A percentile compares a stretch with the other conserved stretches of the same genome.
Conservation (phyloP, 495 filamentous ascomycete genomes). For the Aspergillus olivimuriae region DNA sequence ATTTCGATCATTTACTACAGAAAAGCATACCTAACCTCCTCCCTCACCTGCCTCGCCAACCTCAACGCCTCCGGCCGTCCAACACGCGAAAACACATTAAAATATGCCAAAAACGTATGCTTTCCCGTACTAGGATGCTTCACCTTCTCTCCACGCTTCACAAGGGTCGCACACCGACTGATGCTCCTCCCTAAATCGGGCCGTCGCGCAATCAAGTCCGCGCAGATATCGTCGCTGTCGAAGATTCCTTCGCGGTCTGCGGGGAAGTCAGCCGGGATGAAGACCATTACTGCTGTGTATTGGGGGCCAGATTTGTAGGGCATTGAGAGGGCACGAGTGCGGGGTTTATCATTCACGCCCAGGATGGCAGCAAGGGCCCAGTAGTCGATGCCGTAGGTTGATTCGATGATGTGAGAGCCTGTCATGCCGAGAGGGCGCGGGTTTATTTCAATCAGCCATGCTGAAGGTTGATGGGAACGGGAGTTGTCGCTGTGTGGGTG, state of each 20-base stretch:
- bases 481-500: too few relatives aligned
- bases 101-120: constrained; percentile 1
- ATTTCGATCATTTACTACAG: too few relatives aligned
- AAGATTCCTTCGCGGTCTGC: constrained; percentile 21
- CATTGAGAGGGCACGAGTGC: neutral
- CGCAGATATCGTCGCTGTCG: constrained; percentile 33
- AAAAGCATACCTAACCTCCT: too few relatives aligned
- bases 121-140: neutral
- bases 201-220: constrained; percentile 20
- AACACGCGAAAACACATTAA: constrained; percentile 8
- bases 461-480: neutral
- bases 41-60: neutral
- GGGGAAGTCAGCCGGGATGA: too few relatives aligned
- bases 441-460: constrained; percentile 9
- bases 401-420: constrained; percentile 15
- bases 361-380: constrained; percentile 26
- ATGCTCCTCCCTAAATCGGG: constrained; percentile 26
- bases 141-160: neutral
- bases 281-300: constrained; percentile 1
- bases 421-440: constrained; percentile 2
- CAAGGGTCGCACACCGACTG: neutral
- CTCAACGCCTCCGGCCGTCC: too few relatives aligned
- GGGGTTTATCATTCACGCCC: constrained; percentile 4
- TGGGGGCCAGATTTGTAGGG: neutral
- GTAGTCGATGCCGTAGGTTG: constrained; percentile 38